These are phyloP conservation scores for Populus euphratica DNA, from an alignment of 345 rosid genomes.

Conservation along the genomic window DNA sequence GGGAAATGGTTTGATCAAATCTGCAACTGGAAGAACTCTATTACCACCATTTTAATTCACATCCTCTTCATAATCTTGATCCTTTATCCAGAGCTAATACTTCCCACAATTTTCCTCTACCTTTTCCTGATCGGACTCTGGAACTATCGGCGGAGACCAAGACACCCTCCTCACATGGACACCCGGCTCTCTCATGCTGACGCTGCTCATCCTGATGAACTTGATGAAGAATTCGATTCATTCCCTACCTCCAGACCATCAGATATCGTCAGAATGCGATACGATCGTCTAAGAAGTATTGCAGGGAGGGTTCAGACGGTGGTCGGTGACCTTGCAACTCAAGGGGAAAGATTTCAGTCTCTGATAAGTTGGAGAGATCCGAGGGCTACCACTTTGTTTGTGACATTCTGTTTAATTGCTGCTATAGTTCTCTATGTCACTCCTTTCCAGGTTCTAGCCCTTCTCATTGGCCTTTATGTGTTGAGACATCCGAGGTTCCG, in stretches of 20 bases:
- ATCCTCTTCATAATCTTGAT: slow-evolving; percentile 27
- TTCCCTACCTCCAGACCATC: slow-evolving; percentile 28
- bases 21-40: slow-evolving; percentile 32
- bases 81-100: slow-evolving; percentile 29
- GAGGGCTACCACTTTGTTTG: slow-evolving; percentile 28
- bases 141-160: slow-evolving; percentile 30
- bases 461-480: slow-evolving; percentile 23
- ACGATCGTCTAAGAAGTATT: slow-evolving; percentile 30
- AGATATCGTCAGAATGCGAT: slow-evolving; percentile 24
- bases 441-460: slow-evolving; percentile 28
- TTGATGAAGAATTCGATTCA: slow-evolving; percentile 27
- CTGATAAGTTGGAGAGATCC: slow-evolving; percentile 35
- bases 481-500: slow-evolving; percentile 31
- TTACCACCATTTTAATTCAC: slow-evolving; percentile 31
- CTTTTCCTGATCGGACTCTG: slow-evolving; percentile 28
- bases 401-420: slow-evolving; percentile 24
- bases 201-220: slow-evolving; percentile 28
- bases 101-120: slow-evolving; percentile 30
- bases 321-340: slow-evolving; percentile 29
- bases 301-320: slow-evolving; percentile 33
- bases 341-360: slow-evolving; percentile 32
- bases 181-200: slow-evolving; percentile 27
- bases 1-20: slow-evolving; percentile 36
- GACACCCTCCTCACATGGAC: slow-evolving; percentile 33
- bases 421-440: slow-evolving; percentile 30